Conservation (phyloP, 2,329 filamentous ascomycete genomes). For the Hypoxylon rubiginosum region DNA sequence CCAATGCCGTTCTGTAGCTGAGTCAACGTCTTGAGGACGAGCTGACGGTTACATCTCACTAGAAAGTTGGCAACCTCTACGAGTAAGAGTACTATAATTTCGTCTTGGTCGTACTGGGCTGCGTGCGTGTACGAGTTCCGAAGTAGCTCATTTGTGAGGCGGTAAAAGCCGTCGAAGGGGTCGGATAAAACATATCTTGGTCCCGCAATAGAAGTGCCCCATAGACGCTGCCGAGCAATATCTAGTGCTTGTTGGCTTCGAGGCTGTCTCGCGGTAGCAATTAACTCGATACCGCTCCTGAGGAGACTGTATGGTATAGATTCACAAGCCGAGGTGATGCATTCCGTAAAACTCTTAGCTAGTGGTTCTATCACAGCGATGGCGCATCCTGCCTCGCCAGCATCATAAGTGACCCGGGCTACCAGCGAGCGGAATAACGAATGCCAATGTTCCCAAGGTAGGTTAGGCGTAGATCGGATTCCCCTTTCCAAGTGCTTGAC, state of each 20-base stretch:
- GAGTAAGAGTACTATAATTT: conserved; percentile 62
- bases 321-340: conserved; percentile 42
- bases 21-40: conserved; percentile 68
- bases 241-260: conserved; percentile 74
- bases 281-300: conserved; percentile 57
- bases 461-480: conserved; percentile 62
- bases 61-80: conserved; percentile 67
- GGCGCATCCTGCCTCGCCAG: conserved; percentile 76
- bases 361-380: conserved; percentile 79
- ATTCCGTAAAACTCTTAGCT: conserved; percentile 66
- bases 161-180: conserved; percentile 76
- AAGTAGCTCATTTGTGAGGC: conserved; percentile 67
- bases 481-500: conserved; percentile 76
- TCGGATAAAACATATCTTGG: conserved; percentile 63
- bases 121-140: conserved; percentile 65
- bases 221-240: conserved; percentile 73
- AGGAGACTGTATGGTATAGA: conserved; percentile 49
- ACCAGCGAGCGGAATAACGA: conserved; percentile 70
- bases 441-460: conserved; percentile 64
- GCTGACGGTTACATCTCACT: conserved; percentile 60
- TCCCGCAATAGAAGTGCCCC: conserved; percentile 66
- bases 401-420: conserved; percentile 70
- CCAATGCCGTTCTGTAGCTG: conserved; percentile 73
- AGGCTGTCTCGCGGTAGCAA: conserved; percentile 66
- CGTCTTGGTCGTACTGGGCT: conserved; percentile 55